Evolutionary conservation across 108 stramenopile species (phyloP), one percentile per base, ranked within the genome.

Genomic region (Skeletonema grethae): DNA sequence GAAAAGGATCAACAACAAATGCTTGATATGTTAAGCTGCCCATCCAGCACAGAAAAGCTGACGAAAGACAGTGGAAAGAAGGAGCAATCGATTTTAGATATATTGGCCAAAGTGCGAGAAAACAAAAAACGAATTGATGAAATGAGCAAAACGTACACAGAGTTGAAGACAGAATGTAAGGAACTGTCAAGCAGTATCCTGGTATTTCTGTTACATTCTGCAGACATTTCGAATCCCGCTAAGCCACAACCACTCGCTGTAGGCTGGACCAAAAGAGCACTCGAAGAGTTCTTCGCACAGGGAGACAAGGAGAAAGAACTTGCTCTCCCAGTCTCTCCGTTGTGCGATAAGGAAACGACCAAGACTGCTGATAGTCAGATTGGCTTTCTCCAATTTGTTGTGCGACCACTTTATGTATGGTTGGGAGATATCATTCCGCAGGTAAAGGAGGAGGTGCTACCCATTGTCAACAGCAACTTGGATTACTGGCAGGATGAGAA

Each of bases 331-430:
- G 69, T 94, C n/a, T 88, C 86, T 45, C 94, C 91, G 22, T 66
- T 90, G 15, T 94, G 92, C 57, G 86, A 91, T 76, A 73, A 86
- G 9, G 57, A 75, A 24, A 82, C 75, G 1, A 72, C 72, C 29
- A 76, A 87, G 38, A 70, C 84, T 25, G 71, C 88, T 32, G 86
- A 89, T 58, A 83, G 78, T 60, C 95, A 96, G 78, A 77, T 82
- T 39, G 92, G 89, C 41, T 96, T 96, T 63, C 85, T 95, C 30
- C 83, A 90, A 61, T 94, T 88, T 72, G 87, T 95, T 56, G 85
- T 93, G 12, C 65, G 76, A 34, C 95, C 95, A 8, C 65, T 87
- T 53, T 86, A 74, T 69, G 68, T 84, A 57, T 57, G 87, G 18
- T 70, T 90, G 55, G 86, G 73, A 2, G 73, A 82, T 45, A 56